Percentiles rank a stretch among this genome's conserved stretches.
Conservation (phyloP, 306 rosid species). For the Casuarina cunninghamiana region DNA sequence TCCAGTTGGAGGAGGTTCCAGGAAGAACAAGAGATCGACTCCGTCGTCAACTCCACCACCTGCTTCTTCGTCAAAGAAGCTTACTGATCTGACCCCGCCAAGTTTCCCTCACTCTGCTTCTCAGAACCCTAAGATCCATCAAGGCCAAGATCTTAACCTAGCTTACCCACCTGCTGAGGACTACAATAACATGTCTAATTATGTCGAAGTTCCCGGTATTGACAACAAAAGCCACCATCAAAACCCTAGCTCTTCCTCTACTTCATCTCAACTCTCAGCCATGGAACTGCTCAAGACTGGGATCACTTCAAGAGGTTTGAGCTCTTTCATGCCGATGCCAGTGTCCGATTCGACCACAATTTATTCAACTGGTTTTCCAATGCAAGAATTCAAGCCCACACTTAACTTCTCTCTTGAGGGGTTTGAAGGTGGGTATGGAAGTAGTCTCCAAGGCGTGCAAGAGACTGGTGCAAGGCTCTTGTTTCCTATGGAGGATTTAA, state of each 20-base stretch:
- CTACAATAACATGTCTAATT: conserved; percentile 44
- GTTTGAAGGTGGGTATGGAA: conserved; percentile 59
- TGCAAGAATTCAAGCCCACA: conserved; percentile 72
- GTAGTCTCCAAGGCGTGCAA: conserved; percentile 54
- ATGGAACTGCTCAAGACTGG: conserved; percentile 75
- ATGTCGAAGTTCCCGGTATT: conserved; percentile 40
- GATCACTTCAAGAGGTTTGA: conserved; percentile 61
- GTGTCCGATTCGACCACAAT: conserved; percentile 38
- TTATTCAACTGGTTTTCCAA: conserved; percentile 53
- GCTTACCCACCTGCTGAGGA: conserved; percentile 58
- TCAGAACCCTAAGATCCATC: conserved; percentile 71
- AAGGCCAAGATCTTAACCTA: conserved; percentile 86
- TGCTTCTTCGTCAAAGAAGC: conserved; percentile 32
- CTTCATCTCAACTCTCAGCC: conserved; percentile 48
- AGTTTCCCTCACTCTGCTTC: conserved; percentile 46
- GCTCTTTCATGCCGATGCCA: conserved; percentile 59
- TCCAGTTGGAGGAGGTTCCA: conserved; percentile 97
- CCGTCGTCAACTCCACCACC: conserved; percentile 36
- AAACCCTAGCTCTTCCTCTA: conserved; percentile 39
- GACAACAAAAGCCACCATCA: conserved; percentile 35
- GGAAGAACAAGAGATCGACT: conserved; percentile 81
- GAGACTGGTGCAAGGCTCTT: conserved; percentile 66
- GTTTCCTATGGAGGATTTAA: conserved; percentile 77
- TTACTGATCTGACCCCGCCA: conserved; percentile 35
- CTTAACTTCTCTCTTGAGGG: conserved; percentile 72